Conservation (phyloP, 306 rosid species). For the Dalbergia oliveri region DNA sequence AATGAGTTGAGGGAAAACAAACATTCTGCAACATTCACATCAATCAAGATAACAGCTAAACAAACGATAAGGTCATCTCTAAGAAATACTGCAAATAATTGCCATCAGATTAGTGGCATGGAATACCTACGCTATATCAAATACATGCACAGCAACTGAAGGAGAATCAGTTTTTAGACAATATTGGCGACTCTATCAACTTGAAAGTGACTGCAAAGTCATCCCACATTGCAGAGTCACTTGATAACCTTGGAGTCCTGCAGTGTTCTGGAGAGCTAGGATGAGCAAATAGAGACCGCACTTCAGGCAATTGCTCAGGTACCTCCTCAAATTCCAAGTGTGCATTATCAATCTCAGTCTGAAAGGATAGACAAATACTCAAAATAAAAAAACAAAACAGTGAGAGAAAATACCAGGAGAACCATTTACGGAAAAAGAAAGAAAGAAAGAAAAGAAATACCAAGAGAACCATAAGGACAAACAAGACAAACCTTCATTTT, state of each 20-base stretch:
- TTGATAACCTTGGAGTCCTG: slow-evolving; percentile 56
- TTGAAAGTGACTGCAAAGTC: slow-evolving; percentile 57
- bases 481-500: slow-evolving; percentile 54
- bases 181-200: slow-evolving; percentile 62
- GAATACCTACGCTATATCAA: neutral
- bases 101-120: slow-evolving; percentile 50
- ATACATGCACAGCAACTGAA: neutral
- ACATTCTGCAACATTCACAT: neutral
- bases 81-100: neutral
- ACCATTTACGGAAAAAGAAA: neutral
- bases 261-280: slow-evolving; percentile 54
- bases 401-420: neutral
- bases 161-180: slow-evolving; percentile 18
- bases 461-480: neutral
- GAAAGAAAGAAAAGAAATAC: neutral
- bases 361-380: slow-evolving; percentile 17
- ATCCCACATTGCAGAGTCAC: slow-evolving; percentile 48
- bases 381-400: neutral
- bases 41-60: neutral
- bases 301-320: slow-evolving; percentile 54
- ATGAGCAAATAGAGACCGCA: slow-evolving; percentile 31
- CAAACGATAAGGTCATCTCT: slow-evolving; percentile 14
- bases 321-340: slow-evolving; percentile 55
- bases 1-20: no score
- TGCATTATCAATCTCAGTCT: slow-evolving; percentile 49